Conservation (phyloP, 208 protist genomes). For the Herpetomonas tarakana region DNA sequence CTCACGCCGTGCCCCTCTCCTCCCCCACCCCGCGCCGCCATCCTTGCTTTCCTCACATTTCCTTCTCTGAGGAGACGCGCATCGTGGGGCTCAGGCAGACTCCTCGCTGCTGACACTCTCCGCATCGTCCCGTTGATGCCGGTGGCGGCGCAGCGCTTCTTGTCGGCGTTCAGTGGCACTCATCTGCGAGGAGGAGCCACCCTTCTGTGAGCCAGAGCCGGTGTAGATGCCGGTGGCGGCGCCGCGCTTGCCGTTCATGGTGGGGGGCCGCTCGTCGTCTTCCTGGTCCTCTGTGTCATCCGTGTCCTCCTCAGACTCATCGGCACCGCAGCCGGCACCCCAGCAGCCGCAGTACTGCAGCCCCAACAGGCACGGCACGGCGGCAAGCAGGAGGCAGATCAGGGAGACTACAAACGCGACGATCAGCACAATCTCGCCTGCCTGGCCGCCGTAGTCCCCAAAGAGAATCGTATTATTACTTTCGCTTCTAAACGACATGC, state of each 20-base stretch:
- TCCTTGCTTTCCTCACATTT: too few relatives aligned
- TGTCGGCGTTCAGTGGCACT: background rate
- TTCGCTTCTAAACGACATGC: background rate
- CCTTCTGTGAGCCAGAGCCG: too few relatives aligned
- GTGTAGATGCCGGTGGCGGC: background rate
- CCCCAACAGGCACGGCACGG: background rate
- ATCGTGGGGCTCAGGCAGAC: too few relatives aligned
- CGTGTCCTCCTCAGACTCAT: conserved; percentile 6
- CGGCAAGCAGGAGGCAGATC: background rate
- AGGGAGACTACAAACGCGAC: background rate
- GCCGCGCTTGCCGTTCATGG: background rate
- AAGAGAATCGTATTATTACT: background rate
- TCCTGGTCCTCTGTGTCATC: conserved; percentile 23
- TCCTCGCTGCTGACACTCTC: too few relatives aligned
- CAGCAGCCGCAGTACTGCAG: conserved; percentile 1
- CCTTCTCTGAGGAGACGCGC: too few relatives aligned
- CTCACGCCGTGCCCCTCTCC: too few relatives aligned
- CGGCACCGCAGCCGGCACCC: background rate
- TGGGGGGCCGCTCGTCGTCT: conserved; percentile 5
- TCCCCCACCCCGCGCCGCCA: too few relatives aligned
- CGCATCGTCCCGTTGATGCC: too few relatives aligned
- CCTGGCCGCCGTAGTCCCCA: background rate
- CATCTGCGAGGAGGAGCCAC: too few relatives aligned
- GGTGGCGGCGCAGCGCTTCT: background rate
- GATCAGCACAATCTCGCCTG: background rate